A percentile compares a stretch with the other conserved stretches of the same genome.
phyloP scores from a whole-genome alignment of 1,139 yeast genomes.

The Geotrichum carabidarum region DNA sequence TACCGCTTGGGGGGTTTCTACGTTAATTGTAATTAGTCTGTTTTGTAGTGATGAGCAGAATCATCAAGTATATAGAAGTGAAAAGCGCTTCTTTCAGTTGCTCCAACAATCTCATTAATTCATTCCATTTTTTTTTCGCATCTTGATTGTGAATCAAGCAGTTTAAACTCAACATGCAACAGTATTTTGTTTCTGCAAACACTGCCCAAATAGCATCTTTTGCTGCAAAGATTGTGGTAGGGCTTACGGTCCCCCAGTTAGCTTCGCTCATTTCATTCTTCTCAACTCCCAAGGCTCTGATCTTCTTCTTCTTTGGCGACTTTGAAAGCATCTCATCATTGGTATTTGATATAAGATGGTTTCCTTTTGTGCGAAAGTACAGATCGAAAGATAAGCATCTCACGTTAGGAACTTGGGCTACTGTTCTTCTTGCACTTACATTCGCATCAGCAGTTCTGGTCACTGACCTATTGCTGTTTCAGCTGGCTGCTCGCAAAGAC shows the following conservation, averaged over 20 bases:
- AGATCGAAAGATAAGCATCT: not conserved
- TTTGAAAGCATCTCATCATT: not conserved
- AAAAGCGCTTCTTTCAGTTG: no score
- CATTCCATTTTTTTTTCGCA: no score
- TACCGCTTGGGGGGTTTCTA: no score
- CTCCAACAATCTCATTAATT: no score
- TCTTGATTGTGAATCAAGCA: no score
- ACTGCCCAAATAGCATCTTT: constrained; percentile 1
- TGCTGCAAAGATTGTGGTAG: constrained; percentile 4
- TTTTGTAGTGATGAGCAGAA: no score
- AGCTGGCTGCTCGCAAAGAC: not conserved
- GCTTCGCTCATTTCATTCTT: not conserved
- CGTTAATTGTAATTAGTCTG: no score
- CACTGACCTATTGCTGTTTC: constrained; percentile 6
- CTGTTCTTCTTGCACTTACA: not conserved
- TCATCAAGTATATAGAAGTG: no score
- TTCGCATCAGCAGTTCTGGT: not conserved
- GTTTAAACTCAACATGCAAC: no score
- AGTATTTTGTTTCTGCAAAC: not conserved
- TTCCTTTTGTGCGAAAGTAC: constrained; percentile 5
- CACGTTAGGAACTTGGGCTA: not conserved
- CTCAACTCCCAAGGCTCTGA: constrained; percentile 2
- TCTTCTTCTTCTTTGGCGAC: constrained; percentile 6
- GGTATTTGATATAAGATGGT: constrained; percentile 3
- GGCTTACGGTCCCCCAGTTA: not conserved